Percentiles rank a stretch among this genome's conserved stretches.
These are phyloP conservation scores for Aspergillus pseudoglaucus DNA, from an alignment of 2,329 filamentous ascomycete species.

Conservation along the genomic window DNA sequence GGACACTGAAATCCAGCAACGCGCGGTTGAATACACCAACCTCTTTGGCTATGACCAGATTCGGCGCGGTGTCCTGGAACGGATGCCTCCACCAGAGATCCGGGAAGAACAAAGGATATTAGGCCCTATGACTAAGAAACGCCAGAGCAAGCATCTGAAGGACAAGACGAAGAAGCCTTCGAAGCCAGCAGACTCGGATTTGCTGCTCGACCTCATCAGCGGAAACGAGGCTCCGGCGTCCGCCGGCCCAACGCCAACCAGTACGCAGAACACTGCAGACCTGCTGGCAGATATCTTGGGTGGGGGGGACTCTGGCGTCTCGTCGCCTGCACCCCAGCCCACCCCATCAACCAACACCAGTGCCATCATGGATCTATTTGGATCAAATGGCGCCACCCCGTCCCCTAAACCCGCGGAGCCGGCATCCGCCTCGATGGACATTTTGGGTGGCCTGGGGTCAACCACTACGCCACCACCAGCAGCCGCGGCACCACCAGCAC, in stretches of 20 bases:
- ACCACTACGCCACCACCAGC: slow-evolving; percentile 44
- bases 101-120: slow-evolving; percentile 89
- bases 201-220: slow-evolving; percentile 88
- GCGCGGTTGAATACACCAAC: slow-evolving; percentile 90
- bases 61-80: slow-evolving; percentile 82
- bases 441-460: slow-evolving; percentile 39
- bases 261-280: slow-evolving; percentile 69
- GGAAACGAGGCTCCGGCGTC: slow-evolving; percentile 60
- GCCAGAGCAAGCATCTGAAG: slow-evolving; percentile 56
- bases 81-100: slow-evolving; percentile 96
- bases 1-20: slow-evolving; percentile 92
- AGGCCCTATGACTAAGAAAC: slow-evolving; percentile 67
- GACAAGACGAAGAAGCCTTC: slow-evolving; percentile 67
- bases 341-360: slow-evolving; percentile 51
- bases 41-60: slow-evolving; percentile 88
- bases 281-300: slow-evolving; percentile 88
- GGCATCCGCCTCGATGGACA: slow-evolving; percentile 35
- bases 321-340: slow-evolving; percentile 50
- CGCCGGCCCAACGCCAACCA: slow-evolving; percentile 49
- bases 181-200: slow-evolving; percentile 84
- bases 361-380: slow-evolving; percentile 90
- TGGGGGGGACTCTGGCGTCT: slow-evolving; percentile 58
- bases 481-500: slow-evolving; percentile 42
- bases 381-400: slow-evolving; percentile 40
- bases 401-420: slow-evolving; percentile 44